phyloP scores from a whole-genome alignment of 192 early-diverging fungal species.

The Funneliformis geosporum region DNA sequence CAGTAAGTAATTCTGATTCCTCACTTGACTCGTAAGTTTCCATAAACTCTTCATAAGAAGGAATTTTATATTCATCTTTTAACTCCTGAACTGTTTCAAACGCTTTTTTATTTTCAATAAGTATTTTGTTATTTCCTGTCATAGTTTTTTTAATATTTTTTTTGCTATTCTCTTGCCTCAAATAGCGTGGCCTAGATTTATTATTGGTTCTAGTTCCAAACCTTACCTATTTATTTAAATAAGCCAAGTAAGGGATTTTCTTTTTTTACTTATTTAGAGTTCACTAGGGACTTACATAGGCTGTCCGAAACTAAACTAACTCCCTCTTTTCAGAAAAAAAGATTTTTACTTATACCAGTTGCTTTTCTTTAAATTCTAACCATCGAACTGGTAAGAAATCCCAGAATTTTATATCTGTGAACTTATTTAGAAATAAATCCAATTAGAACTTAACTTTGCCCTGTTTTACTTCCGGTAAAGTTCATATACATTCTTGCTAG shows the following conservation, averaged over 20 bases:
- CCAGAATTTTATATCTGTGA: too few relatives aligned
- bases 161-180: not conserved
- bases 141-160: not conserved
- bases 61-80: too few relatives aligned
- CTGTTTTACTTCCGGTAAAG: constrained; percentile 21
- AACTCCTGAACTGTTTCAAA: too few relatives aligned
- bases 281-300: not conserved
- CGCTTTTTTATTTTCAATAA: too few relatives aligned
- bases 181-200: not conserved
- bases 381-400: not conserved
- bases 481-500: not conserved
- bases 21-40: too few relatives aligned
- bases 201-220: not conserved
- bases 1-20: too few relatives aligned
- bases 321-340: not conserved
- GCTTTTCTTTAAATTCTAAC: not conserved
- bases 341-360: constrained; percentile 12
- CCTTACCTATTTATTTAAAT: not conserved
- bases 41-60: too few relatives aligned
- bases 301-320: not conserved
- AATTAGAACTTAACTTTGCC: constrained; percentile 15
- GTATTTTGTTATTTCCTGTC: too few relatives aligned
- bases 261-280: not conserved
- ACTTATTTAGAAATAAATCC: not conserved
- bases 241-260: not conserved